Conservation (phyloP, 2,329 filamentous ascomycete species). For the Lachnellula hyalina region DNA sequence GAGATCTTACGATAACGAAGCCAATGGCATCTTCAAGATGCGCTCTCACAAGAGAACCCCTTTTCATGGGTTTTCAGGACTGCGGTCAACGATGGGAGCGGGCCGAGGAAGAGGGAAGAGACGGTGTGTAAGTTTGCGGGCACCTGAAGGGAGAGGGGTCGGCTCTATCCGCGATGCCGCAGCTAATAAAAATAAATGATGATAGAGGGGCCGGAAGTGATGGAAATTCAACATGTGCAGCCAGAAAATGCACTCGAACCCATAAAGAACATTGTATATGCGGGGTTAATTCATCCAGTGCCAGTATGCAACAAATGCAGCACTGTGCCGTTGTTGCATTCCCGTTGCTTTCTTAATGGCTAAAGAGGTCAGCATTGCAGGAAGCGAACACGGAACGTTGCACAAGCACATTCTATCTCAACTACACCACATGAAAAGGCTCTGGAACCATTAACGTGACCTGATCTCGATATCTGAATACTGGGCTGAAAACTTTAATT, state of each 20-base stretch:
- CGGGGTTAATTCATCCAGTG: constrained; percentile 13
- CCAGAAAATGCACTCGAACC: neutral
- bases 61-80: constrained; percentile 3
- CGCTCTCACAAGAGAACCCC: constrained; percentile 4
- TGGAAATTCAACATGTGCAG: constrained; percentile 1
- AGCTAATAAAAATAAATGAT: neutral
- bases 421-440: neutral
- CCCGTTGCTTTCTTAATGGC: constrained; percentile 17
- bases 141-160: neutral
- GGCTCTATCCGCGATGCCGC: constrained; percentile 11
- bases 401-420: constrained; percentile 3
- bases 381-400: constrained; percentile 1
- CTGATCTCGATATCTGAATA: neutral
- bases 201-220: neutral
- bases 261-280: neutral
- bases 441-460: neutral
- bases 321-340: constrained; percentile 15
- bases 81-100: constrained; percentile 14
- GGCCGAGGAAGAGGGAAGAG: constrained; percentile 6
- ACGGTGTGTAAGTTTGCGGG: neutral
- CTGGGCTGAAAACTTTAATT: neutral
- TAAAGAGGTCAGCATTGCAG: neutral
- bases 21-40: constrained; percentile 13
- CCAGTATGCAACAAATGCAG: constrained; percentile 12
- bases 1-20: constrained; percentile 3